Evolutionary conservation across 1,284 basidiomycete genomes (phyloP).

Genomic region (Omphalotus olearius): DNA sequence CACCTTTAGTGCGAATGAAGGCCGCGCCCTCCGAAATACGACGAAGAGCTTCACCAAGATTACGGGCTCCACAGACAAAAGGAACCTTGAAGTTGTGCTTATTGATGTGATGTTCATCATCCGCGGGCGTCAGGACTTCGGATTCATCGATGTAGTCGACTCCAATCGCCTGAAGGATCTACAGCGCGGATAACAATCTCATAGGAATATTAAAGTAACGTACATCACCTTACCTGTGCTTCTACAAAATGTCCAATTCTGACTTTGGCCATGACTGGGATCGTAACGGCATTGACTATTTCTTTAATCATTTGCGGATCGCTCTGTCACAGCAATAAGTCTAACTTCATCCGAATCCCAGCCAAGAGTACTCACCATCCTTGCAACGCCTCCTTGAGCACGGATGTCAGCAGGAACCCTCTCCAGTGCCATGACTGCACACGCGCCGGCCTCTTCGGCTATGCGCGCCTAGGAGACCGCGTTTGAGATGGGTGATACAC

Average conservation of each 20-base stretch:
- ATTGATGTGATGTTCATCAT: slow-evolving; percentile 85
- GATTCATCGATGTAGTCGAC: slow-evolving; percentile 99
- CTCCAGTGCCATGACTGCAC: slow-evolving; percentile 97
- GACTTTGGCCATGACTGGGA: slow-evolving; percentile 91
- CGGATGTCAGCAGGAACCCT: slow-evolving; percentile 96
- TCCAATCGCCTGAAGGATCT: slow-evolving; percentile 93
- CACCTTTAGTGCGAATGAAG: slow-evolving; percentile 96
- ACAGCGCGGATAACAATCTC: not conserved
- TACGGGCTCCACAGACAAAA: slow-evolving; percentile 78
- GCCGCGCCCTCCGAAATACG: slow-evolving; percentile 97
- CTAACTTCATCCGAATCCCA: not conserved
- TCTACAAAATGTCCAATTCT: slow-evolving; percentile 98
- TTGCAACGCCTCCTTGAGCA: slow-evolving; percentile 84
- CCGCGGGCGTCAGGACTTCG: slow-evolving; percentile 95
- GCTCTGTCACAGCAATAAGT: slow-evolving; percentile 49
- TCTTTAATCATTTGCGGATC: slow-evolving; percentile 97
- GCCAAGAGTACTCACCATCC: slow-evolving; percentile 62
- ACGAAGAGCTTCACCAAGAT: slow-evolving; percentile 89
- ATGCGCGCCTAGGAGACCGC: slow-evolving; percentile 73
- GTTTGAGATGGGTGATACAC: not conserved
- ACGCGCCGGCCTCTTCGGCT: slow-evolving; percentile 96
- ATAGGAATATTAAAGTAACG: not conserved
- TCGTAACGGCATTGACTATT: slow-evolving; percentile 88
- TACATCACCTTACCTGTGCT: slow-evolving; percentile 60
- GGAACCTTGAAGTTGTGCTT: slow-evolving; percentile 92